Base-by-base conservation (phyloP, 768 basidiomycete genomes). In the Hirschioporus abietinus region DNA sequence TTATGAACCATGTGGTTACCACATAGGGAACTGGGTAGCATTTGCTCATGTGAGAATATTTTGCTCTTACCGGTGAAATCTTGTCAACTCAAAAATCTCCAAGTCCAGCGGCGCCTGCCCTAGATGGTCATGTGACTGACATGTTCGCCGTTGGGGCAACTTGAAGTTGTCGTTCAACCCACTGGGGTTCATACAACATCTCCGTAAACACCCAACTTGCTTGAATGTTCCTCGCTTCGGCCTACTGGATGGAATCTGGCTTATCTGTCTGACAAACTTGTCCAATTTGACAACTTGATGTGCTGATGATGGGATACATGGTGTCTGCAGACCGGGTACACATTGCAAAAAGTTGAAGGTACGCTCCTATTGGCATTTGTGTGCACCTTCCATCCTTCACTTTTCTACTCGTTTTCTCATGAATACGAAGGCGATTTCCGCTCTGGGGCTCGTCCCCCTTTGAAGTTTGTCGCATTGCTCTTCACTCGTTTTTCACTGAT, bases 271-370 rank as follows among this genome's bases (percentile, higher is more conserved):
- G 42, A 52, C 42, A 8, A 30, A 30, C 42, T 52, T 52, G 42
- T 52, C 42, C 12, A 52, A 52, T 52, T 52, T 52, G 42, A 52
- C 42, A 52, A 52, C 42, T 30, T 30, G 30, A 30, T 8, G 30
- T 30, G 30, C 30, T 30, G 30, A 52, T 52, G 42, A 52, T 52
- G 42, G 42, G 20, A 6, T 52, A 10, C 42, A 15, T 10, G 42
- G 42, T 15, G 42, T 12, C 20, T 52, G 20, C 42, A 93, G 91
- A 58, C 87, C 88, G 69, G 91, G 92, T 76, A 89, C 84, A 1
- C 87, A 93, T 73, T 94, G 92, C 84, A 94, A 93, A 76, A 90
- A 88, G 73, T 86, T 93, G 72, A 94, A 94, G 88, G 91, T 89
- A 77, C 66, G 86, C 78, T 35, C 65, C 18, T 36, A 5, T 61